Evolutionary conservation across 169 alveolate genomes (phyloP), one percentile per base, ranked within the genome.

Genomic region (Theileria equi): DNA sequence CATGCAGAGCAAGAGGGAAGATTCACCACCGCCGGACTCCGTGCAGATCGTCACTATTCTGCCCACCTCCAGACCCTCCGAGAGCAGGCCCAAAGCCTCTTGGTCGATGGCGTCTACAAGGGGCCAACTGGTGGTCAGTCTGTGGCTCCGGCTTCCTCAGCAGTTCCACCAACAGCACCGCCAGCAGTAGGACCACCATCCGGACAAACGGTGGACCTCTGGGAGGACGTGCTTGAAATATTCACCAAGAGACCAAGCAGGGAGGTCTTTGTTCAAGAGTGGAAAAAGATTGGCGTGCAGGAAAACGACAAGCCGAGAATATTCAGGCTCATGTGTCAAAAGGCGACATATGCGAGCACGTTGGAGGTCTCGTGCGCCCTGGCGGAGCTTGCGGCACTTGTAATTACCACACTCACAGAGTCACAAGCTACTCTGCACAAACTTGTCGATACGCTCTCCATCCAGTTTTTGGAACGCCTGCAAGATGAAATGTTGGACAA

Each of bases 1-100:
- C 92, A 87, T 59, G 78, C 90, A 23, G 92, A 92, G 28, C 95
- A 91, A 77, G 84, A 90, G 57, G 96, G 96, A 38, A 90, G 86
- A 45, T 87, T 86, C 45, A 89, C 84, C 21, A 90, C 91, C 7
- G 95, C 91, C 21, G 96, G 96, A 6, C 65, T 34, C 3, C 82
- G 61, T 35, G 57, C 72, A 10, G 23, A 52, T 5, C 48, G 82
- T 11, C 82, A 71, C 55, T 71, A 71, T 50, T 60, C 74, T 26
- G 71, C 41, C 34, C 49, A 59, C 36, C 45, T 71, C 38, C 11
- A 28, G 25, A 31, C 19, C 5, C 58, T 40, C 50, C 62, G 82
- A 35, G 67, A 71, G 40, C 13, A 45, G 32, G 82, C 73, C n/a
- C 10, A 60, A 16, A 65, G 34, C 8, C 47, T 32, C 19, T 47